A percentile compares a stretch with the other conserved stretches of the same genome.
phyloP scores from a whole-genome alignment of 495 filamentous ascomycete species.

The Aeminium ludgeri region DNA sequence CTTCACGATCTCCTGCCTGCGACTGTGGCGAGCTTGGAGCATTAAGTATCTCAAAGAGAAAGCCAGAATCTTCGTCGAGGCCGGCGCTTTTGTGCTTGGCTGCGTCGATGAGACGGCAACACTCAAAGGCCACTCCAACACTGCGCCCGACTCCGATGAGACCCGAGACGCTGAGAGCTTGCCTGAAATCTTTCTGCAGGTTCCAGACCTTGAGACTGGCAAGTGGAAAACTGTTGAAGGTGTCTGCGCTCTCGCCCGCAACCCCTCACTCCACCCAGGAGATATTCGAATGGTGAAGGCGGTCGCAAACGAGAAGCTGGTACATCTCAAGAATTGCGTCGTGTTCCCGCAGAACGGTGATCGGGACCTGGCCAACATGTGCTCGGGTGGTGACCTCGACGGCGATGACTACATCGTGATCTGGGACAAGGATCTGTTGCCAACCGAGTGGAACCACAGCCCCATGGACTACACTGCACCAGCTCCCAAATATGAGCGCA shows the following conservation, averaged over 20 bases:
- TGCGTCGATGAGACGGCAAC: conserved; percentile 69
- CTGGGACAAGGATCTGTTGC: conserved; percentile 70
- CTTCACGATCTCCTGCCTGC: conserved; percentile 52
- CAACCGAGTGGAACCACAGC: conserved; percentile 45
- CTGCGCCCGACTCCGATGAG: conserved; percentile 24
- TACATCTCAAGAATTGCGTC: conserved; percentile 65
- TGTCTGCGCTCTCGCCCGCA: conserved; percentile 70
- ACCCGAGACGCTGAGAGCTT: conserved; percentile 25
- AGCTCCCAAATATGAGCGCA: conserved; percentile 31
- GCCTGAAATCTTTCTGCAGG: conserved; percentile 80
- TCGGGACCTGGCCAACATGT: conserved; percentile 76
- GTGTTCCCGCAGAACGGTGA: conserved; percentile 78
- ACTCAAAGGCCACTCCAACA: conserved; percentile 48
- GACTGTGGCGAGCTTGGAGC: conserved; percentile 22
- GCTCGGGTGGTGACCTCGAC: conserved; percentile 88
- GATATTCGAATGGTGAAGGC: conserved; percentile 80
- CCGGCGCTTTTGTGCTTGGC: conserved; percentile 79
- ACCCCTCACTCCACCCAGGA: conserved; percentile 87
- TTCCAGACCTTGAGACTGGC: conserved; percentile 35
- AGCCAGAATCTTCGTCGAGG: conserved; percentile 62
- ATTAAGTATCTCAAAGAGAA: conserved; percentile 65
- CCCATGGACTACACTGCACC: conserved; percentile 58
- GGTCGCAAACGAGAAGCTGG: conserved; percentile 54
- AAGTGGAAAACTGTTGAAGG: conserved; percentile 54
- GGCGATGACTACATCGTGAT: conserved; percentile 92